These are phyloP conservation scores for Dunaliella primolecta DNA, from an alignment of 139 green algal species.

Conservation along the genomic window DNA sequence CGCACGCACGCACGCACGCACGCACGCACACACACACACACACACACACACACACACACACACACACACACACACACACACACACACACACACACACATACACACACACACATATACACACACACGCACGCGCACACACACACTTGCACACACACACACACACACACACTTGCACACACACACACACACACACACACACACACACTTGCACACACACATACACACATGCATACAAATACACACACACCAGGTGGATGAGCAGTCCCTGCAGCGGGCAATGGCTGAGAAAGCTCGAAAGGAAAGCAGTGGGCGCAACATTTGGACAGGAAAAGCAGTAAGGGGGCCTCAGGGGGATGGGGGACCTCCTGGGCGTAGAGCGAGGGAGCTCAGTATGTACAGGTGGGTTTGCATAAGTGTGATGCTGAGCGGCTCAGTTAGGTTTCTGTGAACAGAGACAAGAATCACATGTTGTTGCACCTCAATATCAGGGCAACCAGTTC, in stretches of 20 bases:
- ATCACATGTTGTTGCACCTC: too few relatives aligned
- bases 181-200: background rate
- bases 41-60: too few relatives aligned
- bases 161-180: background rate
- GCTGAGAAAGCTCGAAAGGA: background rate
- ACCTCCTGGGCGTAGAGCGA: background rate
- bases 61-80: too few relatives aligned
- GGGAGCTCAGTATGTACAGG: constrained; percentile 49
- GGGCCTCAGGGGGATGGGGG: background rate
- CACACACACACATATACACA: background rate
- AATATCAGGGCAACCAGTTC: too few relatives aligned
- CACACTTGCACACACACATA: background rate
- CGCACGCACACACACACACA: too few relatives aligned
- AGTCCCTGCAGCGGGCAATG: background rate
- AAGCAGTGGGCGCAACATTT: background rate
- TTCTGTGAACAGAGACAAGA: too few relatives aligned
- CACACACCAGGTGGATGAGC: background rate
- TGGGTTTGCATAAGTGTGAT: background rate
- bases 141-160: background rate
- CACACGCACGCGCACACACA: background rate
- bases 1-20: background rate
- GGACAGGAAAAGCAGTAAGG: background rate
- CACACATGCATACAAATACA: background rate
- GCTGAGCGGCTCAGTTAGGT: too few relatives aligned
- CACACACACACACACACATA: background rate